Evolutionary conservation across 768 basidiomycete species (phyloP).

Genomic region (Serendipita sp.): DNA sequence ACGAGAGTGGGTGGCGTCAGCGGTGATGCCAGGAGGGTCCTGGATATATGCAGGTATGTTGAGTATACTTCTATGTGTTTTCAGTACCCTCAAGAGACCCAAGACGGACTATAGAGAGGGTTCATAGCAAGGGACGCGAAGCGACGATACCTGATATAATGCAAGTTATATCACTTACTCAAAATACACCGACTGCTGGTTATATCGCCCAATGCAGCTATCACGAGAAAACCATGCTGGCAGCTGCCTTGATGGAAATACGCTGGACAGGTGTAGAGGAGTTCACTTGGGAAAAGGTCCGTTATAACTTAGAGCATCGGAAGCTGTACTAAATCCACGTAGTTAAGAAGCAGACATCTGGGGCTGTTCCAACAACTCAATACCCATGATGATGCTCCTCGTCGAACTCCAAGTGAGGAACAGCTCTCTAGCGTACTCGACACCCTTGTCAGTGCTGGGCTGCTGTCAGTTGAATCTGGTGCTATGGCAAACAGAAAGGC

Average conservation of each 20-base stretch:
- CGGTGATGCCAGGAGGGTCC: constrained; percentile 82
- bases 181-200: constrained; percentile 77
- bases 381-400: constrained; percentile 43
- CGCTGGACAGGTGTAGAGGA: constrained; percentile 75
- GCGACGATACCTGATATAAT: constrained; percentile 59
- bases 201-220: constrained; percentile 70
- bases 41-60: constrained; percentile 74
- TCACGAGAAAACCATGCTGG: constrained; percentile 79
- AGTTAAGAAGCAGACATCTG: constrained; percentile 28
- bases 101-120: constrained; percentile 68
- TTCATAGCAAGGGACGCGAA: constrained; percentile 30
- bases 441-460: constrained; percentile 60
- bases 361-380: constrained; percentile 61
- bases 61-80: constrained; percentile 12
- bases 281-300: constrained; percentile 68
- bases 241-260: constrained; percentile 65
- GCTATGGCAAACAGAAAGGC: constrained; percentile 38
- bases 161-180: constrained; percentile 69
- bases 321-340: background rate
- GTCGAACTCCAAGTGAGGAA: constrained; percentile 36
- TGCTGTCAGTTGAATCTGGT: constrained; percentile 53
- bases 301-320: constrained; percentile 14
- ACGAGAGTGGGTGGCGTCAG: constrained; percentile 68
- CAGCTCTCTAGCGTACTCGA: constrained; percentile 61
- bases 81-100: background rate